phyloP scores from a whole-genome alignment of 73 alveolate species.

The Paramecium sonneborni region DNA sequence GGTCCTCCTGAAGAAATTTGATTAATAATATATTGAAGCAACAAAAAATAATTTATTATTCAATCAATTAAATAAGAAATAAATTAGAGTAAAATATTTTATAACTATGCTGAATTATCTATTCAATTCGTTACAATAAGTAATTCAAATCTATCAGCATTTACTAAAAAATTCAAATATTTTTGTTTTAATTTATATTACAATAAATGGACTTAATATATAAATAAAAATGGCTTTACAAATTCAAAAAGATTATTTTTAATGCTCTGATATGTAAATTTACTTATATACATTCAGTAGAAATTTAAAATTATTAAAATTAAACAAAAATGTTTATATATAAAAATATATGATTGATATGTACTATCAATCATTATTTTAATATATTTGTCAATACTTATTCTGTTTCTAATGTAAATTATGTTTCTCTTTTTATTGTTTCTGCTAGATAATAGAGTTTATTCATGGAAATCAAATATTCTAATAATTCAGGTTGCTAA shows the following conservation, averaged over 20 bases:
- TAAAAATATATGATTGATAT: no score
- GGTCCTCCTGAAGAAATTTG: neutral
- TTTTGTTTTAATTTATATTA: no score
- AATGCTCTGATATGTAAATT: no score
- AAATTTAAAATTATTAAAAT: neutral
- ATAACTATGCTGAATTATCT: neutral
- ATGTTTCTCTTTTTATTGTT: neutral
- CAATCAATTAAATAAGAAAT: no score
- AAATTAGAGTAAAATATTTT: no score
- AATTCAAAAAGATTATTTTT: no score
- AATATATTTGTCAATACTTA: neutral
- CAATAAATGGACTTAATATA: no score
- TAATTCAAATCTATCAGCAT: neutral
- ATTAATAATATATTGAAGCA: no score
- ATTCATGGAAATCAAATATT: conserved; percentile 11
- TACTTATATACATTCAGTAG: no score
- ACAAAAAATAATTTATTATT: no score
- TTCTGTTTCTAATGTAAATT: conserved; percentile 6
- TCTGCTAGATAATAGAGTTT: neutral
- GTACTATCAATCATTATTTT: neutral
- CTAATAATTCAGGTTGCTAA: neutral
- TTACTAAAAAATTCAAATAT: neutral
- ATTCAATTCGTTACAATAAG: neutral
- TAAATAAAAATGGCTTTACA: no score
- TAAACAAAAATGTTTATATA: no score